Conservation (phyloP, 257 asterid species). For the Solanum bukasovii region DNA sequence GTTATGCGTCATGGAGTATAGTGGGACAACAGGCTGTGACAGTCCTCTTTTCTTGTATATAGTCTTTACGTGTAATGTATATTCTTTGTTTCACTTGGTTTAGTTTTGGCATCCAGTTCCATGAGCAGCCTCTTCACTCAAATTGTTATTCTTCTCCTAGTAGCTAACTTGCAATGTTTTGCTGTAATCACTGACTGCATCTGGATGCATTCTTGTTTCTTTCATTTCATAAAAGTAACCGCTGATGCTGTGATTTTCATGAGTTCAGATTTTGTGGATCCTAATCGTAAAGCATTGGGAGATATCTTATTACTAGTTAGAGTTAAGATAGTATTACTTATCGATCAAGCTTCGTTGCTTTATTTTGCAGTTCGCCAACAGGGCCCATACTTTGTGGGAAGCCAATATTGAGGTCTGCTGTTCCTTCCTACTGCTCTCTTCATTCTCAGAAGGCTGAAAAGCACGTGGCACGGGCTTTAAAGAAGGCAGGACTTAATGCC, state of each 20-base stretch:
- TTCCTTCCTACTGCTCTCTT: conserved; percentile 69
- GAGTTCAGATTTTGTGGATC: not conserved
- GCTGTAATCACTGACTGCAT: not conserved
- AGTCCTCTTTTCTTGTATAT: not conserved
- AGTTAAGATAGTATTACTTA: not conserved
- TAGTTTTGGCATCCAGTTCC: not conserved
- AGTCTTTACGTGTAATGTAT: not conserved
- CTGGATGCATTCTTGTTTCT: not conserved
- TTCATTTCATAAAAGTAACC: not conserved
- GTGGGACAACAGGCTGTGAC: not conserved
- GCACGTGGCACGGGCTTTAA: conserved; percentile 69
- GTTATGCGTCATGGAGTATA: not conserved
- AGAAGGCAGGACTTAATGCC: conserved; percentile 64
- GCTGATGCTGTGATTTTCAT: not conserved
- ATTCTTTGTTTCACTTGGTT: not conserved
- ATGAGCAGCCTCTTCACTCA: not conserved
- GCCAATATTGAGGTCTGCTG: conserved; percentile 71
- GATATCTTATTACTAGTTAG: not conserved
- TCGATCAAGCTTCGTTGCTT: not conserved
- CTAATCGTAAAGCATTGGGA: not conserved
- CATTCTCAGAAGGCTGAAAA: conserved; percentile 80
- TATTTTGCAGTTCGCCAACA: conserved; percentile 52
- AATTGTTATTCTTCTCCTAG: not conserved
- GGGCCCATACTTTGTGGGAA: conserved; percentile 84
- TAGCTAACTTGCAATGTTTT: not conserved